Conservation (phyloP, 2,329 filamentous ascomycete species). For the Sordariomycetes sp. region DNA sequence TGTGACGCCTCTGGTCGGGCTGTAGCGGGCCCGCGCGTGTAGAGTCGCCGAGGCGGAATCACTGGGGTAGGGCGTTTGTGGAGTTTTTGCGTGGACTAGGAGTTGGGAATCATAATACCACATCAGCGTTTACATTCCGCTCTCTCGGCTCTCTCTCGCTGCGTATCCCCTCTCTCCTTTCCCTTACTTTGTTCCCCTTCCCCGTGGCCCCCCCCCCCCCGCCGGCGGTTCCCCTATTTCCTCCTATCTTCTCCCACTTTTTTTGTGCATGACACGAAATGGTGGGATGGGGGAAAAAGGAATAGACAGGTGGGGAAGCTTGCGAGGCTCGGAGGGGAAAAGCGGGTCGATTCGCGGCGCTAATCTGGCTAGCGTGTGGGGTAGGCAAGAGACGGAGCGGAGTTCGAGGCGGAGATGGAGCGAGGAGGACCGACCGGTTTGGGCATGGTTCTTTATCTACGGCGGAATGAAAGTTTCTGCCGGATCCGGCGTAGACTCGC, state of each 20-base stretch:
- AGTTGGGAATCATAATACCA: not conserved
- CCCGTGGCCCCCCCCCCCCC: too few species aligned
- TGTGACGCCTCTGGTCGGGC: slow-evolving; percentile 43
- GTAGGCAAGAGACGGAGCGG: not conserved
- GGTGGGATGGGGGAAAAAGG: too few species aligned
- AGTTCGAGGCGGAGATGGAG: not conserved
- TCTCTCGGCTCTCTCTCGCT: not conserved
- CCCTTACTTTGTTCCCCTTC: too few species aligned
- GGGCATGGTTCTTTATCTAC: too few species aligned
- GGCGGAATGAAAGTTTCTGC: too few species aligned
- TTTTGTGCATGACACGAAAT: too few species aligned
- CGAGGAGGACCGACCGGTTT: not conserved
- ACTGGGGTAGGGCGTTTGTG: not conserved
- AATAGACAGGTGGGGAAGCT: not conserved
- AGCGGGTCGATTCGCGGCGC: not conserved
- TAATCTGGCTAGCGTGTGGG: not conserved
- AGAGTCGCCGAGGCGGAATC: not conserved
- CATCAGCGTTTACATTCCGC: slow-evolving; percentile 3
- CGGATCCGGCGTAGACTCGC: too few species aligned
- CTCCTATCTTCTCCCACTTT: too few species aligned
- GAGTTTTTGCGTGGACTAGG: not conserved
- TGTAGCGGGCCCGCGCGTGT: slow-evolving; percentile 16
- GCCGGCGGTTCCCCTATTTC: too few species aligned
- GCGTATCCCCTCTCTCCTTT: too few species aligned
- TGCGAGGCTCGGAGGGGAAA: not conserved